Conservation (phyloP, 2,329 filamentous ascomycete species). For the Talaromyces verruculosus region DNA sequence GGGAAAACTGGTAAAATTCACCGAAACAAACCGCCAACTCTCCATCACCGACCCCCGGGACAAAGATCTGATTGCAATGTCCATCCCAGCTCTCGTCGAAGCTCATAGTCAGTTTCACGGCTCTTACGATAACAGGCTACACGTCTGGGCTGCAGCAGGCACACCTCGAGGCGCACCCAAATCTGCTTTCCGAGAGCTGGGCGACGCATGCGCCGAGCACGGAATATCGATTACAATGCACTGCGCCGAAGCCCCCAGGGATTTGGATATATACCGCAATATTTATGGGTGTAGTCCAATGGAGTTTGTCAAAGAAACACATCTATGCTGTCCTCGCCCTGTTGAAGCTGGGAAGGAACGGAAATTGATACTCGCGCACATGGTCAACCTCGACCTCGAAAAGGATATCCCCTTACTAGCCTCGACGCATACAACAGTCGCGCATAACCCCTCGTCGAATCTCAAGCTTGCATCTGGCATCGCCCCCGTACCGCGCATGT, state of each 20-base stretch:
- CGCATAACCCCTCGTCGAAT: slow-evolving; percentile 52
- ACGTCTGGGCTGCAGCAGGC: slow-evolving; percentile 48
- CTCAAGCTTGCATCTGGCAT: slow-evolving; percentile 53
- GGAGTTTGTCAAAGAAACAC: slow-evolving; percentile 37
- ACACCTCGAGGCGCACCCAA: slow-evolving; percentile 46
- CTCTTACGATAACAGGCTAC: slow-evolving; percentile 49
- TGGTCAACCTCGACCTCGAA: slow-evolving; percentile 48
- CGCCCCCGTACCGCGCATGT: slow-evolving; percentile 46
- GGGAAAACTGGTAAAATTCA: slow-evolving; percentile 28
- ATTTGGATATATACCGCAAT: slow-evolving; percentile 28
- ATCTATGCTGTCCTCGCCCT: slow-evolving; percentile 26
- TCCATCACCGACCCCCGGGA: slow-evolving; percentile 33
- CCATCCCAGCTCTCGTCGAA: slow-evolving; percentile 27
- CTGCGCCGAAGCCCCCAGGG: slow-evolving; percentile 43
- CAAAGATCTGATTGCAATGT: slow-evolving; percentile 31
- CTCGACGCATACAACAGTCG: slow-evolving; percentile 43
- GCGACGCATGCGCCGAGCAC: slow-evolving; percentile 37
- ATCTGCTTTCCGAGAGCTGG: slow-evolving; percentile 38
- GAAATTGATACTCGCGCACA: slow-evolving; percentile 48
- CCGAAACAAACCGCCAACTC: slow-evolving; percentile 29
- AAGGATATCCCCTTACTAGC: slow-evolving; percentile 41
- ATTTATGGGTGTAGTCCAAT: slow-evolving; percentile 36
- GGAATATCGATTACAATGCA: slow-evolving; percentile 49
- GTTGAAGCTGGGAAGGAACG: slow-evolving; percentile 26
- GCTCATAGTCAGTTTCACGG: slow-evolving; percentile 27